A percentile compares a stretch with the other conserved stretches of the same genome.
Evolutionary conservation across 176 grass and related monocot species (phyloP).

Genomic region (Phoenix roebelenii): DNA sequence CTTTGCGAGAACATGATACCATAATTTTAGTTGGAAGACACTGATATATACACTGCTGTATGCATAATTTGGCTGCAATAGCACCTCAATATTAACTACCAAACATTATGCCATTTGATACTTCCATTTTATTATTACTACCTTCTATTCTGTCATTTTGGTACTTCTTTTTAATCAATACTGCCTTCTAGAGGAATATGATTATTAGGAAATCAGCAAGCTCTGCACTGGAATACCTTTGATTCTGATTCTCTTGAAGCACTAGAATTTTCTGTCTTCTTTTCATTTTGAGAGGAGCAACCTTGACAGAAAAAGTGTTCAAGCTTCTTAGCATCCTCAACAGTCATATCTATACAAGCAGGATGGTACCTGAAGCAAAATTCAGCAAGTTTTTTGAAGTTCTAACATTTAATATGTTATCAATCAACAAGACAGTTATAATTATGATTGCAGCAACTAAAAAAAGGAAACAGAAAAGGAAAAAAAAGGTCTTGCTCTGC

Average conservation of each 20-base stretch:
- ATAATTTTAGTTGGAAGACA: too few species aligned
- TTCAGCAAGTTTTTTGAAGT: not conserved
- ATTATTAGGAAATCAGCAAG: too few species aligned
- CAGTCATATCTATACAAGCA: slow-evolving; percentile 70
- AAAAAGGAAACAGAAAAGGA: not conserved
- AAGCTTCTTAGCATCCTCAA: slow-evolving; percentile 89
- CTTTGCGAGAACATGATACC: too few species aligned
- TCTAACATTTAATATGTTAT: not conserved
- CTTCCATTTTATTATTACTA: too few species aligned
- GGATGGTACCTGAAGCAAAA: slow-evolving; percentile 80
- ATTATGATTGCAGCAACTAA: not conserved
- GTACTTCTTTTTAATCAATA: not conserved
- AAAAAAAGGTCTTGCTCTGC: not conserved
- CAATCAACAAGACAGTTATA: too few species aligned
- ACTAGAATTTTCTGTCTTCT: slow-evolving; percentile 56
- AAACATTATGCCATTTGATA: too few species aligned
- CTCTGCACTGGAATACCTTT: slow-evolving; percentile 40
- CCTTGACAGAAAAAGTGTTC: slow-evolving; percentile 94
- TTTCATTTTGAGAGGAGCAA: slow-evolving; percentile 75
- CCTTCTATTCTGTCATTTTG: too few species aligned
- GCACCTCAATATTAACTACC: too few species aligned
- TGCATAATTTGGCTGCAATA: too few species aligned
- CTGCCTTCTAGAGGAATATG: not conserved
- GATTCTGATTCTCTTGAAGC: slow-evolving; percentile 65
- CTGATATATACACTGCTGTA: too few species aligned